Evolutionary conservation across 257 asterid species (phyloP), one percentile per base, ranked within the genome.

Genomic region (Lycium barbarum): DNA sequence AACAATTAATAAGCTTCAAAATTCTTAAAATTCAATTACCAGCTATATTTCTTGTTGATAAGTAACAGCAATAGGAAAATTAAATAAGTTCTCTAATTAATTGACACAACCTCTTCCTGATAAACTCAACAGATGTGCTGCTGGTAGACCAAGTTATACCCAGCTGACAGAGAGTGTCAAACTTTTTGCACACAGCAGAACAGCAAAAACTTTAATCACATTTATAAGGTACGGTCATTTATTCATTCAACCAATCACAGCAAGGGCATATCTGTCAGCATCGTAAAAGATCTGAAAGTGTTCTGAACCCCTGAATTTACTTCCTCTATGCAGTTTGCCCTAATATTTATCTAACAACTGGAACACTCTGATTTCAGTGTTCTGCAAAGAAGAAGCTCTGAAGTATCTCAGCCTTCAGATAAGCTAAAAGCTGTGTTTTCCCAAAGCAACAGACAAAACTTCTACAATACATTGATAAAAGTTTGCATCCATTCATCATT

Each of bases 1-100:
- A 67, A 53, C 71, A 79, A 80, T 84, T 80, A 85, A 83, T 87
- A 67, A 91, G 84, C 86, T 79, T 40, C 45, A 79, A 66, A 26
- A 40, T 68, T 82, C 43, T 51, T 71, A 70, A 83, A 85, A 51
- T 83, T 62, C 72, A 86, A 72, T 58, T 10, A 49, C 45, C 55
- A 85, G 80, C 68, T 59, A 54, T 61, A 26, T 26, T 26, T 72
- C n/a, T 49, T 49, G 45, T 51, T 53, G 49, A 7, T 53, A 53
- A 22, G 26, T 76, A 26, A 26, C 45, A 26, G 82, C 65, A 76
- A 14, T 58, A 76, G 20, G 65, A 26, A 76, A 7, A 76, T 51
- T 26, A 51, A 76, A 76, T 13, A 55, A 38, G 33, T 66, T 7
- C 54, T 38, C 45, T 35, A 67, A 14, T 67, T 74, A 74, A 74